Evolutionary conservation across 1,284 basidiomycete species (phyloP).

Genomic region (Ganoderma boninense): DNA sequence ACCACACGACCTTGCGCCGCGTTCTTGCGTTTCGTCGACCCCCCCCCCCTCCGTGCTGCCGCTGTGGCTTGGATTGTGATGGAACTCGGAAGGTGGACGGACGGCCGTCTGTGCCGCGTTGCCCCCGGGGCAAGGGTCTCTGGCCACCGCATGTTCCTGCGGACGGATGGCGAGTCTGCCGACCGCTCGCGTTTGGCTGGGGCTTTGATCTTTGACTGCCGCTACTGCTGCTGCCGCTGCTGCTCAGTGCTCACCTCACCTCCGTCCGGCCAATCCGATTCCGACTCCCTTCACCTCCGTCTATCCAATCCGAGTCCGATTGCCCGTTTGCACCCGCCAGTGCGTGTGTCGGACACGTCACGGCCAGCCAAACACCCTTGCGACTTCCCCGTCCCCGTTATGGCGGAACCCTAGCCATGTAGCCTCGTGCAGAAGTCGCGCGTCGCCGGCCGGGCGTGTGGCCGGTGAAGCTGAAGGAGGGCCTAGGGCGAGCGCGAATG

Average conservation of each 20-base stretch:
- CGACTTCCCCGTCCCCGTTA: neutral
- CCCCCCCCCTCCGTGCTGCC: neutral
- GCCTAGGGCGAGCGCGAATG: neutral
- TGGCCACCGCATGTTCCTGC: neutral
- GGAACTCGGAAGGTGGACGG: neutral
- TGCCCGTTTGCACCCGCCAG: neutral
- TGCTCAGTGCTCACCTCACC: neutral
- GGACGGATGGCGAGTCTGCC: neutral
- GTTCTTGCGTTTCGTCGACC: neutral
- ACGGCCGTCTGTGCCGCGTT: slow-evolving; percentile 4
- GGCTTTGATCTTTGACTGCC: neutral
- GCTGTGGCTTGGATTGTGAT: neutral
- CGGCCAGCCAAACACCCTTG: neutral
- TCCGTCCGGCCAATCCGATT: neutral
- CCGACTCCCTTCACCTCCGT: neutral
- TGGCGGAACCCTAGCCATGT: slow-evolving; percentile 7
- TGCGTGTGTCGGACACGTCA: neutral
- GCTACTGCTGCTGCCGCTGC: neutral
- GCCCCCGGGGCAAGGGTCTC: neutral
- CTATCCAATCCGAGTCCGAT: neutral
- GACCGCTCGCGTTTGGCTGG: slow-evolving; percentile 1
- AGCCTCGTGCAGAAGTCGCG: slow-evolving; percentile 14
- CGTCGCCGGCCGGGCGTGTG: neutral
- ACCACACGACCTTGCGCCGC: neutral
- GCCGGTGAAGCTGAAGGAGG: neutral